A percentile compares a stretch with the other conserved stretches of the same genome.
These are phyloP conservation scores for Trichoderma hamatum DNA, from an alignment of 2,329 filamentous ascomycete species.

Conservation along the genomic window DNA sequence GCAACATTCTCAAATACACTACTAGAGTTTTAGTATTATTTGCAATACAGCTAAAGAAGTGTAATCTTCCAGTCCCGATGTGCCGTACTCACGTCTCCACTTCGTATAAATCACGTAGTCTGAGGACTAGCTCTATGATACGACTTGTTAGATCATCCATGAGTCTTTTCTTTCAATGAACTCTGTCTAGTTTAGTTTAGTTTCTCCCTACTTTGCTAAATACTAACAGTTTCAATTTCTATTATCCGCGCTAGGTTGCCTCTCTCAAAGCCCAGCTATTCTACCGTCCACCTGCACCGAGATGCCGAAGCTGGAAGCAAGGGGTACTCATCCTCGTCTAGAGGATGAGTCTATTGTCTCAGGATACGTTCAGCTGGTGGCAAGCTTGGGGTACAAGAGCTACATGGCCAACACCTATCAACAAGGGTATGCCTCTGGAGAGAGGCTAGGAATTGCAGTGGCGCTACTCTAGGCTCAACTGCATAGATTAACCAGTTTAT, in stretches of 20 bases:
- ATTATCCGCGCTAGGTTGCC: not conserved
- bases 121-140: not conserved
- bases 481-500: not conserved
- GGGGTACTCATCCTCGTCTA: not conserved
- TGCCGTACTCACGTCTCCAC: not conserved
- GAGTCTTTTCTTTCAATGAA: not conserved
- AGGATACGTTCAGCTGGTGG: not conserved
- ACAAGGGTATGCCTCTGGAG: conserved; percentile 1
- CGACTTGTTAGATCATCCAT: not conserved
- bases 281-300: not conserved
- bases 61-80: not conserved
- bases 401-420: not conserved
- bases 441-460: not conserved
- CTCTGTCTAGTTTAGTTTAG: not conserved
- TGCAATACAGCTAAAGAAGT: too few relatives aligned
- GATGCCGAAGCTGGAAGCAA: not conserved
- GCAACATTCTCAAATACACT: not conserved
- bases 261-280: not conserved
- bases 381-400: not conserved
- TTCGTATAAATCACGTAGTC: not conserved
- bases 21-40: not conserved
- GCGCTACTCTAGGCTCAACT: not conserved
- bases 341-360: not conserved
- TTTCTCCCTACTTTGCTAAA: not conserved
- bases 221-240: not conserved